Evolutionary conservation across 805 yeast genomes (phyloP), one percentile per base, ranked within the genome.

Genomic region (Hermanozyma aechmeae): DNA sequence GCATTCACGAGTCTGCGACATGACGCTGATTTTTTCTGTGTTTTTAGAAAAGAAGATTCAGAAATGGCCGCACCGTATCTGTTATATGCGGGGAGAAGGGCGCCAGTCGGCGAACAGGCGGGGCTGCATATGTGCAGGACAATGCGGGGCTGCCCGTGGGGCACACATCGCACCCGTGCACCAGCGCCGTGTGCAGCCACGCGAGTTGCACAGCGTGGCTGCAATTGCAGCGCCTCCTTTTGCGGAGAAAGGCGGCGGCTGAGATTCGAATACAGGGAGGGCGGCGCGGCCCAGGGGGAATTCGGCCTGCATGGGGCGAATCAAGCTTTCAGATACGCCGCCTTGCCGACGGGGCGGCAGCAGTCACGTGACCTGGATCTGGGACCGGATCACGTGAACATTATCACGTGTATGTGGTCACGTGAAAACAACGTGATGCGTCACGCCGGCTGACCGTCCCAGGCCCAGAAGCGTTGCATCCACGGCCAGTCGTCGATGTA

Each of bases 401-500:
- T 13, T 22, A 11, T 31, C 15, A 17, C 40, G 23, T 11, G 15
- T 5, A 12, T 13, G 25, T 34, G 38, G 38, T 39, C 9, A 7
- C 7, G 9, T 7, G 7, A 17, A 7, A 7, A 17, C 20, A 7
- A 10, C 20, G 10, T 7, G 7, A 7, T 17, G 20, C 9, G 20
- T 17, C 9, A 10, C 9, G 20, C 20, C 7, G 10, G 10, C 9
- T 17, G 20, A 7, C 7, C 20, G 9, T 17, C 20, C 20, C 10
- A 7, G 20, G 20, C 20, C 9, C 10, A 17, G 20, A 7, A 41
- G 20, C 32, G 26, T 27, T 33, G 34, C 26, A 41, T 20, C 12
- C 26, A 38, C 13, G 16, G 21, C 46, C 46, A 41, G 14, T 26
- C 25, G 28, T 39, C 44, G 11, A 41, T 23, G 17, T 37, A 37